phyloP scores from a whole-genome alignment of 345 rosid species.

The Euclidium syriacum region DNA sequence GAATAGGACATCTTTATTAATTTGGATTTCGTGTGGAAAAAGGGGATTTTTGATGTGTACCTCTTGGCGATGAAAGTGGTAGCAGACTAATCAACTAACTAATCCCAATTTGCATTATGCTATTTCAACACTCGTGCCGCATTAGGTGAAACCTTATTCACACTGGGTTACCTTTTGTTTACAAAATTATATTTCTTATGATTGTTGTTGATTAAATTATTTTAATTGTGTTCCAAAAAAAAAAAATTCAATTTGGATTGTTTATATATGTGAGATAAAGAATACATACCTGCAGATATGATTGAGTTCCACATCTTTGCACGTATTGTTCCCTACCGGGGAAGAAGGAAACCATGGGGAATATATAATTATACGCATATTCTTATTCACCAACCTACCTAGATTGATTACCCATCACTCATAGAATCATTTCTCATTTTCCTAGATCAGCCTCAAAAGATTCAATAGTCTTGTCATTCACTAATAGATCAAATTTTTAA shows the following conservation, averaged over 20 bases:
- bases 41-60: background rate
- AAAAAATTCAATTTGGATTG: no score
- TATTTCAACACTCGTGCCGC: slow-evolving; percentile 15
- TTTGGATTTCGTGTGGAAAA: slow-evolving; percentile 5
- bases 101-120: background rate
- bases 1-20: background rate
- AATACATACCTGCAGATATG: background rate
- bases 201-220: background rate
- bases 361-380: background rate
- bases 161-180: background rate
- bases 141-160: slow-evolving; percentile 18
- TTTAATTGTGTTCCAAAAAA: no score
- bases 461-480: no score
- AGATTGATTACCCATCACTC: background rate
- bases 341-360: background rate
- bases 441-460: no score
- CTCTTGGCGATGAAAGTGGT: background rate
- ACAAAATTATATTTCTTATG: background rate
- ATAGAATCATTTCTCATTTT: background rate
- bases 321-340: background rate
- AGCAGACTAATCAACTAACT: slow-evolving; percentile 2
- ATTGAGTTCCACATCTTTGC: background rate
- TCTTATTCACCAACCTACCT: background rate
- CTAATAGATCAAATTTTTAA: no score
- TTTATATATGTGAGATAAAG: no score